phyloP scores from a whole-genome alignment of 2,329 filamentous ascomycete genomes.

The Phaeoacremonium minimum region DNA sequence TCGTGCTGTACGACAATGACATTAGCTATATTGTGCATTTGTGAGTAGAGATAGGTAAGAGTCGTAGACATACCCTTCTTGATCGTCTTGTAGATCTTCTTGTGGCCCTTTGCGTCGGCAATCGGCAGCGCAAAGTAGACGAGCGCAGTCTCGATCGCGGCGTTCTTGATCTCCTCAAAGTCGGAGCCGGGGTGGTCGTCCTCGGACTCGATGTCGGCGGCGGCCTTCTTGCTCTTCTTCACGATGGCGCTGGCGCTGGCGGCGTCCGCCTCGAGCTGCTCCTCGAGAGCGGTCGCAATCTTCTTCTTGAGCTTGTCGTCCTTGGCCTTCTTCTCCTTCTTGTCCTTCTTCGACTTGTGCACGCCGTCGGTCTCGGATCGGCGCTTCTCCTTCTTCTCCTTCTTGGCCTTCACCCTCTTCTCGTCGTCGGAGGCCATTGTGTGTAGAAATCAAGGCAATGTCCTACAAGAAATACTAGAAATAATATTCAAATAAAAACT shows the following conservation, averaged over 20 bases:
- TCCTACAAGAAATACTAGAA: too few relatives aligned
- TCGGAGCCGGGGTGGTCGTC: constrained; percentile 25
- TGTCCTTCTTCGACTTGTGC: constrained; percentile 53
- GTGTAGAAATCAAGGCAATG: too few relatives aligned
- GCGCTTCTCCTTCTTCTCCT: constrained; percentile 54
- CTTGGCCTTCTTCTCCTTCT: constrained; percentile 66
- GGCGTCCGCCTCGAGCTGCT: constrained; percentile 56
- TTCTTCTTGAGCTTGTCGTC: constrained; percentile 65
- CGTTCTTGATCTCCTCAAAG: constrained; percentile 31
- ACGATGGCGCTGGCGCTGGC: constrained; percentile 38
- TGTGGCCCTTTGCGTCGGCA: constrained; percentile 71
- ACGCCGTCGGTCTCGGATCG: constrained; percentile 50
- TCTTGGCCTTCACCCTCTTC: constrained; percentile 42
- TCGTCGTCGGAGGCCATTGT: constrained; percentile 43
- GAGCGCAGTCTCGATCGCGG: constrained; percentile 43
- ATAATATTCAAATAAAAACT: too few relatives aligned
- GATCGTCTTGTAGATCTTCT: constrained; percentile 61
- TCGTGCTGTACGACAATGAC: constrained; percentile 58
- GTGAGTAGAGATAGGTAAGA: constrained; percentile 6
- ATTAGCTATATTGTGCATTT: constrained; percentile 6
- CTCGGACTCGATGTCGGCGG: constrained; percentile 34
- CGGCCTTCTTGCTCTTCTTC: constrained; percentile 15
- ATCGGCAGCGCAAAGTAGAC: constrained; percentile 82
- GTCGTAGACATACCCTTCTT: constrained; percentile 49
- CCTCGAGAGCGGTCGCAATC: constrained; percentile 58